phyloP scores from a whole-genome alignment of 1,139 yeast species.

The Arxiozyma bovina region DNA sequence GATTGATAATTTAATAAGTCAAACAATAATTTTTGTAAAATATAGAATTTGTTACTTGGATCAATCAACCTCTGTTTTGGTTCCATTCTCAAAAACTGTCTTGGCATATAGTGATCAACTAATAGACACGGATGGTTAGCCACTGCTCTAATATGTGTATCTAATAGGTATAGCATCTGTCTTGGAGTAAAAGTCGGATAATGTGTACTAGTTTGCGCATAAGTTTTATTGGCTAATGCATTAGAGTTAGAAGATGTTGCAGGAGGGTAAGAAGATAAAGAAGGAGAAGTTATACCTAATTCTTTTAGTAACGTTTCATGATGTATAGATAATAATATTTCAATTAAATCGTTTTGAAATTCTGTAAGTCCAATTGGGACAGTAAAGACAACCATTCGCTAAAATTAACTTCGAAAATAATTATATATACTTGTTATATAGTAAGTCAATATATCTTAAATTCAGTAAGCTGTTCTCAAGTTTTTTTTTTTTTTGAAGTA shows the following conservation, averaged over 20 bases:
- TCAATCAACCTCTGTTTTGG: slow-evolving; percentile 46
- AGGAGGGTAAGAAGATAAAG: background rate
- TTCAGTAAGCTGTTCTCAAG: background rate
- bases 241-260: slow-evolving; percentile 4
- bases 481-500: too few relatives aligned
- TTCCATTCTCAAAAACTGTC: slow-evolving; percentile 55
- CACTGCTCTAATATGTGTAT: slow-evolving; percentile 43
- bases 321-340: slow-evolving; percentile 46
- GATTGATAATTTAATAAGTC: slow-evolving; percentile 16
- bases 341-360: slow-evolving; percentile 49
- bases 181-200: slow-evolving; percentile 23
- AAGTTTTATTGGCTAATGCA: slow-evolving; percentile 2
- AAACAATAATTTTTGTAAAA: slow-evolving; percentile 46
- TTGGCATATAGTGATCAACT: slow-evolving; percentile 70
- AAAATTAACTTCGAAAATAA: background rate
- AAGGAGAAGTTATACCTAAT: slow-evolving; percentile 3
- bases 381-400: slow-evolving; percentile 30
- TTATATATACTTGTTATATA: too few relatives aligned
- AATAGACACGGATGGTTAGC: slow-evolving; percentile 58
- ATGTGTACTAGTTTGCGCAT: background rate
- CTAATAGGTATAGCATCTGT: slow-evolving; percentile 37
- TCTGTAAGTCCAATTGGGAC: slow-evolving; percentile 49
- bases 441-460: too few relatives aligned
- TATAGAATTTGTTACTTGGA: slow-evolving; percentile 51
- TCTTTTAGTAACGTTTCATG: slow-evolving; percentile 33